Evolutionary conservation across 1,139 yeast genomes (phyloP), one percentile per base, ranked within the genome.

Genomic region (Hanseniaspora uvarum): DNA sequence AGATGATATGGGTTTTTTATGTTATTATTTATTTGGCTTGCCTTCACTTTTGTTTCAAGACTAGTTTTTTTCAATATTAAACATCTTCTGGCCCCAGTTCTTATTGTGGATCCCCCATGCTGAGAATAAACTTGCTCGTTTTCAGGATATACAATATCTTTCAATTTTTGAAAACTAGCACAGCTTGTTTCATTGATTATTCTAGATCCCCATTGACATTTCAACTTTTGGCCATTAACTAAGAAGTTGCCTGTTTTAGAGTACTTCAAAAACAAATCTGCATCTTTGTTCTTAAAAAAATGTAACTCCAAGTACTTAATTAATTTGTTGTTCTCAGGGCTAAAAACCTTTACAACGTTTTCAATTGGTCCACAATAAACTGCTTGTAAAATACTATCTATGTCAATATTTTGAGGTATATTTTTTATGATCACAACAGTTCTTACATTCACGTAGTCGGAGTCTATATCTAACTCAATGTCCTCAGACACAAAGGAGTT

Each of bases 361-460:
- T 83, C 88, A 46, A 86, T 67, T 0, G 92, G 87, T 0, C 95
- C 95, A 0, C 95, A 94, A 60, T 75, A 70, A 0, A 84, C 71
- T 58, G 81, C 86, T 1, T 79, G 66, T 18, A 85, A 60, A 12
- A 84, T 65, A 36, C 79, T 70, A 30, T 71, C 72, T 5, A 80
- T 59, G 7, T 85, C 81, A 5, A 73, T 70, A 30, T 64, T 61
- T 0, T 59, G 58, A 0, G 77, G 75, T 18, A 77, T 65, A 39
- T 70, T 68, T 7, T 65, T 64, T 8, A 76, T 59, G 30, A 67
- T 63, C 14, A 74, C 60, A 28, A 67, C 58, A 56, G 63, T 59
- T 55, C 54, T 24, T 19, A 30, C 24, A 23, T 36, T 33, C 4
- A 45, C 24, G 34, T 48, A 54, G 5, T 37, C 47, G 7, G 45